Evolutionary conservation across 2,329 filamentous ascomycete species (phyloP).

Genomic region (Arthrobotrys conoides): DNA sequence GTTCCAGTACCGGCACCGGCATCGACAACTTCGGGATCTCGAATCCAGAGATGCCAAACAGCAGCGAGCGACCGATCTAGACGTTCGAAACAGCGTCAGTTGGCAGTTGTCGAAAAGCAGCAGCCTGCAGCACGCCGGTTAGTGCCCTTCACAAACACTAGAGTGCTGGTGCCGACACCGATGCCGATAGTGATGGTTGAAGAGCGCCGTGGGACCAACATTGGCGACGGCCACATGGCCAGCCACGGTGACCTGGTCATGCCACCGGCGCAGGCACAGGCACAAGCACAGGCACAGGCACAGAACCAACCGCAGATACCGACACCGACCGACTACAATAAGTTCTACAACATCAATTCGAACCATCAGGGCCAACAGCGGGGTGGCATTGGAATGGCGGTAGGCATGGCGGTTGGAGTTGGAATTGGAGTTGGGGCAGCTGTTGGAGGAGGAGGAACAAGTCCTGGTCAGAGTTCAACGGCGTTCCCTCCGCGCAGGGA

Average conservation of each 20-base stretch:
- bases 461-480: no score
- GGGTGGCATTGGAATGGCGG: slow-evolving; percentile 14
- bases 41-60: slow-evolving; percentile 45
- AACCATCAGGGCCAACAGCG: slow-evolving; percentile 38
- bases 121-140: slow-evolving; percentile 31
- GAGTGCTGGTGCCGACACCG: slow-evolving; percentile 15
- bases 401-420: slow-evolving; percentile 5
- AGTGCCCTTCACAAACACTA: slow-evolving; percentile 52
- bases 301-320: background rate
- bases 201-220: slow-evolving; percentile 40
- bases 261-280: slow-evolving; percentile 23
- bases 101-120: slow-evolving; percentile 20
- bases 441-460: background rate
- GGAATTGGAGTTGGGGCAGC: slow-evolving; percentile 2
- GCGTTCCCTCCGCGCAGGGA: slow-evolving; percentile 58
- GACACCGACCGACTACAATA: slow-evolving; percentile 33
- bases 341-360: slow-evolving; percentile 43
- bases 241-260: slow-evolving; percentile 43
- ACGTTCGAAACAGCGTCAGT: slow-evolving; percentile 35
- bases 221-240: slow-evolving; percentile 39
- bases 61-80: slow-evolving; percentile 18
- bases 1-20: background rate
- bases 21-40: slow-evolving; percentile 17
- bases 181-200: slow-evolving; percentile 57
- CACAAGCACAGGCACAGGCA: background rate